phyloP scores from a whole-genome alignment of 1,284 basidiomycete genomes.

The Omphalotus olearius region DNA sequence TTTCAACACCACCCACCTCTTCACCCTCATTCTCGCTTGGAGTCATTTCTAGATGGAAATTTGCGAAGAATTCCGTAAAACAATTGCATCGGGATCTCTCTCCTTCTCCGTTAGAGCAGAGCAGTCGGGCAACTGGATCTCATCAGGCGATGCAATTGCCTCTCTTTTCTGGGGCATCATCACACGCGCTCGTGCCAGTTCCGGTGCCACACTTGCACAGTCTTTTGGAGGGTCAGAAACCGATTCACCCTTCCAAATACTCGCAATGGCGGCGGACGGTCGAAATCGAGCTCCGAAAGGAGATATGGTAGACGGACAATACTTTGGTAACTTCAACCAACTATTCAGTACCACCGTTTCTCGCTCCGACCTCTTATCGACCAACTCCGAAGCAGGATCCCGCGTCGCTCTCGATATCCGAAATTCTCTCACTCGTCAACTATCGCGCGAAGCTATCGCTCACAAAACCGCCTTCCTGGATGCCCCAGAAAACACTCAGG shows the following conservation, averaged over 20 bases:
- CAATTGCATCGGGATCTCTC: too few species aligned
- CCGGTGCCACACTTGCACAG: too few species aligned
- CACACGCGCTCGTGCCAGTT: constrained; percentile 5
- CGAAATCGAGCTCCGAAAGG: not conserved
- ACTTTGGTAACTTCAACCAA: constrained; percentile 12
- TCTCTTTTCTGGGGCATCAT: constrained; percentile 10
- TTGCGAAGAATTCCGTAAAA: too few species aligned
- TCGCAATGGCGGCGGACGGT: constrained; percentile 7
- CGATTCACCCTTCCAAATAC: not conserved
- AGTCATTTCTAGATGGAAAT: too few species aligned
- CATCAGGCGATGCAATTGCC: constrained; percentile 9
- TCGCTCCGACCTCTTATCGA: not conserved
- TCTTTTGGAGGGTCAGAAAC: too few species aligned
- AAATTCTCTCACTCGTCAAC: not conserved
- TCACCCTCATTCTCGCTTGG: too few species aligned
- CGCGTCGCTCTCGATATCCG: constrained; percentile 7
- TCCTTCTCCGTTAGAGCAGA: too few species aligned
- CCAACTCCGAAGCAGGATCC: not conserved
- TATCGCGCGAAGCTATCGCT: constrained; percentile 3
- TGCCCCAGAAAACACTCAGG: not conserved
- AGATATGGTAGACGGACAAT: not conserved
- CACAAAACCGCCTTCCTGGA: constrained; percentile 6
- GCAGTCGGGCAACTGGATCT: constrained; percentile 1
- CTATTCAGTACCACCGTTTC: not conserved
- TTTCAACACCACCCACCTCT: too few species aligned